phyloP scores from a whole-genome alignment of 2,329 filamentous ascomycete genomes.

The Pseudogymnoascus sp. region DNA sequence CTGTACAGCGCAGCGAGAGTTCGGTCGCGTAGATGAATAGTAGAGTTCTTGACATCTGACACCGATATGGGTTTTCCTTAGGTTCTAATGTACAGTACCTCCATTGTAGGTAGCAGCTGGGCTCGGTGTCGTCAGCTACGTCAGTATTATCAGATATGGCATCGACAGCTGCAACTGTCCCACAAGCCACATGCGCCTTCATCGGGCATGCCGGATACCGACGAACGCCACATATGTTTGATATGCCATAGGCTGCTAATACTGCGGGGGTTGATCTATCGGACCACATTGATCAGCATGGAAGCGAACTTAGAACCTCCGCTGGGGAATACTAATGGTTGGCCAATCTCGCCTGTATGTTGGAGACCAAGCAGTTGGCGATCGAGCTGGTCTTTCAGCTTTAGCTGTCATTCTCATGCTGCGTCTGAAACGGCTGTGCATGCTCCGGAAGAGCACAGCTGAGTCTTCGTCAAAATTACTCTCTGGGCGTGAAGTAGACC shows the following conservation, averaged over 20 bases:
- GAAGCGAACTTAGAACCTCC: background rate
- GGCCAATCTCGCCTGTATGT: background rate
- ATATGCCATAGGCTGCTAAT: background rate
- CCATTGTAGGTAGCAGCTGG: background rate
- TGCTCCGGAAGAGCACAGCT: background rate
- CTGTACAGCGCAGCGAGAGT: background rate
- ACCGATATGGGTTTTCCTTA: background rate
- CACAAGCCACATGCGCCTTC: constrained; percentile 3
- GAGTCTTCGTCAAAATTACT: background rate
- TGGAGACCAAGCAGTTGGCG: background rate
- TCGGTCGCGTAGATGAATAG: too few relatives aligned
- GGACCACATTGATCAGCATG: background rate
- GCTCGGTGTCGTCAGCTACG: background rate
- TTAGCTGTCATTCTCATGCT: background rate
- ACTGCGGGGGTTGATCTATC: background rate
- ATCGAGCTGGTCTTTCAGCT: background rate
- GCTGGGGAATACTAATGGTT: background rate
- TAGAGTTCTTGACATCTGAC: background rate
- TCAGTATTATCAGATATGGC: background rate
- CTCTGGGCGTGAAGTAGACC: background rate
- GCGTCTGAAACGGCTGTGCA: background rate
- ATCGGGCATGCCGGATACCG: background rate
- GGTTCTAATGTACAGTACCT: background rate
- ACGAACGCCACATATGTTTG: background rate
- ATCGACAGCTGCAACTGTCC: background rate